Evolutionary conservation across 441 rosid species (phyloP).

Genomic region (Corymbia calophylla): DNA sequence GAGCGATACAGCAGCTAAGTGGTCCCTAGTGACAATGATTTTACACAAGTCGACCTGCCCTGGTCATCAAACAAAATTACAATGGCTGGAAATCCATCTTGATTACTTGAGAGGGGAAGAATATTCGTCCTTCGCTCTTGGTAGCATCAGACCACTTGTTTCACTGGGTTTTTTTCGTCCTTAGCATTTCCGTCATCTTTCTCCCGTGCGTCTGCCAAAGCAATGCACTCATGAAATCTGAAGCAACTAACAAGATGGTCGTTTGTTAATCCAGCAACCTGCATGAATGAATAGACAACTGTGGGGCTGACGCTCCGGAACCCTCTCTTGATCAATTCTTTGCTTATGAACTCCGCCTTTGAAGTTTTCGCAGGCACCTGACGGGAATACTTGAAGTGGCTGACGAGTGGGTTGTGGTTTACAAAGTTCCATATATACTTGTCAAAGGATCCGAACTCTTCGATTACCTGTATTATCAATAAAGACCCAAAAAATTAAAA

Average conservation of each 20-base stretch:
- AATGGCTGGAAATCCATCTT: background rate
- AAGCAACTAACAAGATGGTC: slow-evolving; percentile 7
- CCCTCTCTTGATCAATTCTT: slow-evolving; percentile 9
- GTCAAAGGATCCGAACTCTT: slow-evolving; percentile 12
- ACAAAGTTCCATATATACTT: slow-evolving; percentile 19
- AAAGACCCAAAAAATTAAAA: background rate
- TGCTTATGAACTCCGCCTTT: slow-evolving; percentile 6
- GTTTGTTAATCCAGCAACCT: slow-evolving; percentile 7
- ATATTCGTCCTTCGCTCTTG: background rate
- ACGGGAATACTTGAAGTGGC: slow-evolving; percentile 7
- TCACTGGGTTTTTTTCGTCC: slow-evolving; percentile 7
- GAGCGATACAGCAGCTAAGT: background rate
- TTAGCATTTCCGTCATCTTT: background rate
- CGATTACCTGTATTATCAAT: background rate
- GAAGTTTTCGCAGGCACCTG: background rate
- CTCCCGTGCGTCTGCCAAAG: background rate
- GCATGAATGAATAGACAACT: slow-evolving; percentile 12
- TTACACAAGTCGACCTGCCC: background rate
- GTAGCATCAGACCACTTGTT: background rate
- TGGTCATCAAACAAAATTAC: background rate
- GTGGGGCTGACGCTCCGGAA: slow-evolving; percentile 16
- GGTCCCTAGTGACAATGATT: background rate
- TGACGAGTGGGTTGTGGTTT: slow-evolving; percentile 1
- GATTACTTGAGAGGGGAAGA: background rate
- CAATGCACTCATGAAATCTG: slow-evolving; percentile 1